Evolutionary conservation across 176 grass and related monocot species (phyloP), one percentile per base, ranked within the genome.

Genomic region (Triticum timopheevii): DNA sequence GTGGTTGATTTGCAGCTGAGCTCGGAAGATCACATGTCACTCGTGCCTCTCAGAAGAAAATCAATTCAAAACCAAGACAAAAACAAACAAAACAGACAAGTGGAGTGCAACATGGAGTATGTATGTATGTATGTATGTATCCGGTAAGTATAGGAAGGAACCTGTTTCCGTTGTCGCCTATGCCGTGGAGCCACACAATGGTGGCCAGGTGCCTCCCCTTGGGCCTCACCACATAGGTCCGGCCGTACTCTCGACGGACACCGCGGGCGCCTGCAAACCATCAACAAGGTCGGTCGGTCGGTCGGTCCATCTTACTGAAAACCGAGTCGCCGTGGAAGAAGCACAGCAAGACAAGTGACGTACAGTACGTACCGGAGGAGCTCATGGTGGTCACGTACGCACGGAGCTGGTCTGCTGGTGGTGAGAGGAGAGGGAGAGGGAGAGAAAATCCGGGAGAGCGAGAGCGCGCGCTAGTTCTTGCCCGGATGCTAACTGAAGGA

Each of bases 81-180:
- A 58, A 58, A 58, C 54, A 20, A 56, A 56, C 52, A 58, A 58
- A 20, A 20, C 7, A 50, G 4, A 50, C 4, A 52, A 19, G 44
- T 13, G 44, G 5, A 52, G 50, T 54, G 16, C 50, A 62, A 1
- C 20, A 27, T 52, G 40, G 3, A 47, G 39, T 25, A 24, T 24
- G 22, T 7, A 13, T 73, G n/a, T n/a, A n/a, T n/a, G 13, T 24
- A 22, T 30, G 31, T 12, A 36, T 49, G 64, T 36, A 38, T 8
- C 45, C 45, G 15, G 16, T 54, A 54, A 52, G 15, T 50, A 50
- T 50, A 16, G 50, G 2, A 7, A 19, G 4, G 75, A 83, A 97
- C 95, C 95, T 97, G 82, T 86, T 85, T 31, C 95, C 95, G 91
- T 97, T 97, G 88, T 97, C 95, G n/a, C 95, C 95, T 49, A 94